Percentiles rank a stretch among this genome's conserved stretches.
These are phyloP conservation scores for Starmerella sp. DNA, from an alignment of 805 yeast species.

Conservation along the genomic window DNA sequence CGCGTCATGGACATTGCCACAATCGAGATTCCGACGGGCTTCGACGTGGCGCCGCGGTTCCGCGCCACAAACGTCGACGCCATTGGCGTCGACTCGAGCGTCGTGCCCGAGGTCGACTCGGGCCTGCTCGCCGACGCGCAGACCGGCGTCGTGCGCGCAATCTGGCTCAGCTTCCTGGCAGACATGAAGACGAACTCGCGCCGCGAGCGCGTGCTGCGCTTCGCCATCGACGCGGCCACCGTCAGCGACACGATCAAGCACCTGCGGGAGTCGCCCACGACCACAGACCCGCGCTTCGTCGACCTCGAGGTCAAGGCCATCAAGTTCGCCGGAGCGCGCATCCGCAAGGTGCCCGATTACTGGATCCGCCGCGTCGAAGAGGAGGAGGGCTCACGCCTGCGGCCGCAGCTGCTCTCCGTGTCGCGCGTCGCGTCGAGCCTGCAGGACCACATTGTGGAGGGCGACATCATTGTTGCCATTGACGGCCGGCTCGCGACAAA, in stretches of 20 bases:
- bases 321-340: slow-evolving; percentile 62
- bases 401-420: slow-evolving; percentile 57
- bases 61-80: slow-evolving; percentile 78
- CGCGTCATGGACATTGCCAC: slow-evolving; percentile 67
- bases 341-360: slow-evolving; percentile 75
- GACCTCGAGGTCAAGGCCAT: slow-evolving; percentile 70
- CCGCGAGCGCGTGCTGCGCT: slow-evolving; percentile 51
- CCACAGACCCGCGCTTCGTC: slow-evolving; percentile 42
- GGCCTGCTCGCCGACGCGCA: slow-evolving; percentile 69
- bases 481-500: slow-evolving; percentile 54
- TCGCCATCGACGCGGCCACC: slow-evolving; percentile 69
- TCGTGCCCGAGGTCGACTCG: slow-evolving; percentile 57
- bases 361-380: slow-evolving; percentile 66
- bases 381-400: slow-evolving; percentile 46
- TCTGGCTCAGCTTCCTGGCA: slow-evolving; percentile 77
- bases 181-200: slow-evolving; percentile 48
- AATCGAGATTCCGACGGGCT: slow-evolving; percentile 53
- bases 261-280: slow-evolving; percentile 33
- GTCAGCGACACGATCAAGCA: slow-evolving; percentile 45
- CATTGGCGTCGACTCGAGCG: slow-evolving; percentile 57
- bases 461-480: slow-evolving; percentile 68
- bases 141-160: slow-evolving; percentile 62
- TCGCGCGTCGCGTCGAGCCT: slow-evolving; percentile 47
- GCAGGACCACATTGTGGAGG: slow-evolving; percentile 33
- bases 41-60: slow-evolving; percentile 61